Evolutionary conservation across 106 monocot genomes (phyloP).

Genomic region (Allium cepa): DNA sequence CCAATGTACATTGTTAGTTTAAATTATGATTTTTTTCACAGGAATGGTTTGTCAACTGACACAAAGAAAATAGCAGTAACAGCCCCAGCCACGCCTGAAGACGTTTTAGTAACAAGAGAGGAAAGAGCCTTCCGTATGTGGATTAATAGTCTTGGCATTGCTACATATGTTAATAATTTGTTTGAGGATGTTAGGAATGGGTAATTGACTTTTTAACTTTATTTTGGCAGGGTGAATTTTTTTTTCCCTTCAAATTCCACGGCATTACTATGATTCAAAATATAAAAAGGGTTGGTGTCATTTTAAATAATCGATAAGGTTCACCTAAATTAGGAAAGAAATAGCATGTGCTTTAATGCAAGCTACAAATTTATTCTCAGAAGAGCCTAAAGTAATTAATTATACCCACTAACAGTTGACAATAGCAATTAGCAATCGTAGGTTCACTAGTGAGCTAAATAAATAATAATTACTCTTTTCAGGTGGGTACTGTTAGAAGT

Average conservation of each 20-base stretch:
- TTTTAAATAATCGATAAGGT: too few species aligned
- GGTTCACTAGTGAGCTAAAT: too few species aligned
- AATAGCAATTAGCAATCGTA: too few species aligned
- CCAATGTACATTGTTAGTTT: neutral
- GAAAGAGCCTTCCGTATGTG: slow-evolving; percentile 76
- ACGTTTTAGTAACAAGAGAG: slow-evolving; percentile 63
- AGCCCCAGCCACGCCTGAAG: slow-evolving; percentile 36
- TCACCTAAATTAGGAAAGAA: too few species aligned
- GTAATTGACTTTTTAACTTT: slow-evolving; percentile 21
- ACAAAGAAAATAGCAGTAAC: slow-evolving; percentile 44
- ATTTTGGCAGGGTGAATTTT: slow-evolving; percentile 10
- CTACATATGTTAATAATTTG: slow-evolving; percentile 61
- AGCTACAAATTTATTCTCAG: too few species aligned
- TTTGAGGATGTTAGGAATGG: slow-evolving; percentile 78
- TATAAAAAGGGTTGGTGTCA: too few species aligned
- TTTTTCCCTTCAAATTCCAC: neutral
- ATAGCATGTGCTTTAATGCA: too few species aligned
- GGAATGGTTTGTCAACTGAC: slow-evolving; percentile 63
- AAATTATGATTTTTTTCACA: slow-evolving; percentile 9
- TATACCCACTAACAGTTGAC: too few species aligned
- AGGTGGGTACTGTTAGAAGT: slow-evolving; percentile 87
- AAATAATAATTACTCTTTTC: slow-evolving; percentile 3
- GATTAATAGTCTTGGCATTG: slow-evolving; percentile 74
- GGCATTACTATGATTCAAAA: too few species aligned
- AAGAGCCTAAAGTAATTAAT: too few species aligned